These are phyloP conservation scores for Cercospora citrullina DNA, from an alignment of 2,329 filamentous ascomycete genomes.

Conservation along the genomic window DNA sequence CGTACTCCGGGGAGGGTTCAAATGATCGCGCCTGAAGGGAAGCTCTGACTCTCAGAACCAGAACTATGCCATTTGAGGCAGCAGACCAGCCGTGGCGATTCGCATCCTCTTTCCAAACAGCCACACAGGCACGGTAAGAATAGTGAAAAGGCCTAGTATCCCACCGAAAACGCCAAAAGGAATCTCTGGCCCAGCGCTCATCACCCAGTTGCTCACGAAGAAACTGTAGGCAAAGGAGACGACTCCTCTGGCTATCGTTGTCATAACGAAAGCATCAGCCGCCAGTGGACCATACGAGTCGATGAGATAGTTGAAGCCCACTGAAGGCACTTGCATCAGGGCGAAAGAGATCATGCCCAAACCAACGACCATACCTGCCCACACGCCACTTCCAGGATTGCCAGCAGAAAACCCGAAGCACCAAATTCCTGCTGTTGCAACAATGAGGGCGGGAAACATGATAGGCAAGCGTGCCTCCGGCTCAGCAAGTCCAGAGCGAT, in stretches of 20 bases:
- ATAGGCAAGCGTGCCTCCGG: slow-evolving; percentile 44
- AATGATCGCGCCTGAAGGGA: background rate
- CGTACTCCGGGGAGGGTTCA: background rate
- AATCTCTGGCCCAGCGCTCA: slow-evolving; percentile 45
- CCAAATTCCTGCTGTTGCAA: slow-evolving; percentile 42
- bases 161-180: slow-evolving; percentile 57
- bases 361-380: slow-evolving; percentile 45
- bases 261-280: slow-evolving; percentile 56
- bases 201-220: slow-evolving; percentile 54
- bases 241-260: slow-evolving; percentile 52
- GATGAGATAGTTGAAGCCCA: slow-evolving; percentile 52
- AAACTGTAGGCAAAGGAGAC: slow-evolving; percentile 58
- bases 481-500: slow-evolving; percentile 42
- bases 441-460: slow-evolving; percentile 42
- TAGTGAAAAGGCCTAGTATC: slow-evolving; percentile 52
- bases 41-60: background rate
- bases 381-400: slow-evolving; percentile 40
- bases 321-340: slow-evolving; percentile 45
- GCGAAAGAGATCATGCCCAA: slow-evolving; percentile 45
- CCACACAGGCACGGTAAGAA: slow-evolving; percentile 44
- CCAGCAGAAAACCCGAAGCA: slow-evolving; percentile 45
- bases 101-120: slow-evolving; percentile 44
- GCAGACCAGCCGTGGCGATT: slow-evolving; percentile 41
- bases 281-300: slow-evolving; percentile 52
- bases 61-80: slow-evolving; percentile 1